These are phyloP conservation scores for Mycena citricolor DNA, from an alignment of 1,284 basidiomycete species.

Conservation along the genomic window DNA sequence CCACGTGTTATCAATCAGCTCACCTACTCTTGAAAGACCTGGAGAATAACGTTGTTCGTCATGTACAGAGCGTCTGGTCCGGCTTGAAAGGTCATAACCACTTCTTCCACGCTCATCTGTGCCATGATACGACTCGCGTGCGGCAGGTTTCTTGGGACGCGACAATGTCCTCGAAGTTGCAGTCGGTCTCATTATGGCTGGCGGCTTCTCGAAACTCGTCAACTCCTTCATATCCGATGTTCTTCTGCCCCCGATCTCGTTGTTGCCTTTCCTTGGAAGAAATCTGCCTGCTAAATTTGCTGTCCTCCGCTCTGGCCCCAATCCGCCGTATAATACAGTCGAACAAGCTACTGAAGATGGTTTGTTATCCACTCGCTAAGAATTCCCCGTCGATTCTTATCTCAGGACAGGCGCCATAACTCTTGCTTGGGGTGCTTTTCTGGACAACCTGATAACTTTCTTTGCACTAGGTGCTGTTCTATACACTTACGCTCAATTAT, in stretches of 20 bases:
- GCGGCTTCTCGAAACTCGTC: not conserved
- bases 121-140: too few relatives aligned
- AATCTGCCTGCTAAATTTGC: slow-evolving; percentile 17
- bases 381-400: not conserved
- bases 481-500: slow-evolving; percentile 33
- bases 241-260: not conserved
- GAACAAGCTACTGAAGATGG: slow-evolving; percentile 38
- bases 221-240: not conserved
- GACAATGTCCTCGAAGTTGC: not conserved
- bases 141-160: slow-evolving; percentile 1
- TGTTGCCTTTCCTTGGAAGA: not conserved
- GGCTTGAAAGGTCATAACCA: slow-evolving; percentile 10
- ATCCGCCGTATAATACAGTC: slow-evolving; percentile 35
- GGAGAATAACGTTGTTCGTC: slow-evolving; percentile 10
- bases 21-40: too few relatives aligned
- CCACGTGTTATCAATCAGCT: too few relatives aligned
- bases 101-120: not conserved
- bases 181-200: not conserved
- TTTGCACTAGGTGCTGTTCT: slow-evolving; percentile 34
- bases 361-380: not conserved
- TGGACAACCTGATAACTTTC: slow-evolving; percentile 34
- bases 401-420: slow-evolving; percentile 31
- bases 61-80: slow-evolving; percentile 7
- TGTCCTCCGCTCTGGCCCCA: slow-evolving; percentile 17
- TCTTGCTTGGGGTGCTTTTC: slow-evolving; percentile 35